phyloP scores from a whole-genome alignment of 495 filamentous ascomycete species.

The Talaromyces thailandensis region DNA sequence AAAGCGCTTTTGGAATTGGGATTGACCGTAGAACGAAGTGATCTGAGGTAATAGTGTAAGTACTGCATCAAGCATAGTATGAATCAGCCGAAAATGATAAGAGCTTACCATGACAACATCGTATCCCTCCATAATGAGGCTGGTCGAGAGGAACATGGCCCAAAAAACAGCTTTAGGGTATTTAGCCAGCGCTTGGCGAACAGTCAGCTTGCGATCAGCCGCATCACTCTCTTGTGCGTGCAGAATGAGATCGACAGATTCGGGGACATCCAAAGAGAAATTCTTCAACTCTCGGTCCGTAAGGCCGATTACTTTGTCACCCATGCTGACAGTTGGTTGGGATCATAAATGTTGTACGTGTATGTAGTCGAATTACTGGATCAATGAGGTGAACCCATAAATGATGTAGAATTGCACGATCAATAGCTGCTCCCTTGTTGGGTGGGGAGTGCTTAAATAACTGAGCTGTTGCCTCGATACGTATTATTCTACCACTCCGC shows the following conservation, averaged over 20 bases:
- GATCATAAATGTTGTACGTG: not conserved
- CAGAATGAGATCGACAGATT: slow-evolving; percentile 14
- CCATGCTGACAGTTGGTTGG: not conserved
- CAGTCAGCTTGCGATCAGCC: slow-evolving; percentile 7
- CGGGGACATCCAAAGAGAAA: slow-evolving; percentile 14
- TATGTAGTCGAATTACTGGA: not conserved
- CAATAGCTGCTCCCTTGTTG: not conserved
- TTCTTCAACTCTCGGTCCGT: slow-evolving; percentile 15
- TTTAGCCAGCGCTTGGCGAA: slow-evolving; percentile 5
- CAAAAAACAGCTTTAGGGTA: slow-evolving; percentile 34
- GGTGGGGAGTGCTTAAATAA: not conserved
- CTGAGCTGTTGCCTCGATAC: not conserved
- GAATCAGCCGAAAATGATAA: not conserved
- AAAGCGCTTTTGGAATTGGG: slow-evolving; percentile 22
- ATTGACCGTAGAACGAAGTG: slow-evolving; percentile 21
- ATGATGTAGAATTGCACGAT: not conserved
- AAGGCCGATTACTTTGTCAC: slow-evolving; percentile 8
- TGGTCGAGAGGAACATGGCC: slow-evolving; percentile 29
- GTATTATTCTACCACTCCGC: not conserved
- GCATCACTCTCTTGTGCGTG: slow-evolving; percentile 13
- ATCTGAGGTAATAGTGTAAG: slow-evolving; percentile 8
- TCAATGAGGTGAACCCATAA: not conserved
- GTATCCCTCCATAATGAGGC: slow-evolving; percentile 38
- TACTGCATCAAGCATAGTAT: not conserved
- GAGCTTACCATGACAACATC: slow-evolving; percentile 26